phyloP scores from a whole-genome alignment of 2,329 filamentous ascomycete genomes.

The Dendryphion nanum region DNA sequence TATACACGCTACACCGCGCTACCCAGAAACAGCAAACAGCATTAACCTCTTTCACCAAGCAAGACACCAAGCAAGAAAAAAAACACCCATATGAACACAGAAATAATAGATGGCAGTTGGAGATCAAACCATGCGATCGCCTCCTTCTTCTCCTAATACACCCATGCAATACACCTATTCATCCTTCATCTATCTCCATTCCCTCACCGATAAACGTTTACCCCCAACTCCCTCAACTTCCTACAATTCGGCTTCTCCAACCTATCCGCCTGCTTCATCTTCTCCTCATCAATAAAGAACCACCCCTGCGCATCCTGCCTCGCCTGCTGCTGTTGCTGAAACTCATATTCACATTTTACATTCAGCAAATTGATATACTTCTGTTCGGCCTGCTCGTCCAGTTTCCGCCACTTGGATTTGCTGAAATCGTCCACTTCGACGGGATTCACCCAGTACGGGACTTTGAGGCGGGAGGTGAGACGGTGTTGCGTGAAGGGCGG shows the following conservation, averaged over 20 bases:
- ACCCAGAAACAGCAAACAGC: no score
- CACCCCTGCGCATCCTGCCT: slow-evolving; percentile 80
- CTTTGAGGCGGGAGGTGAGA: slow-evolving; percentile 65
- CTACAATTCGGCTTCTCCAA: slow-evolving; percentile 62
- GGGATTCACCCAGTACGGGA: slow-evolving; percentile 86
- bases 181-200: no score
- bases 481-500: slow-evolving; percentile 74
- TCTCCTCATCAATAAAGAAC: slow-evolving; percentile 78
- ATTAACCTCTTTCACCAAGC: no score
- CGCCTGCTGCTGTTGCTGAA: slow-evolving; percentile 62
- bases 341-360: slow-evolving; percentile 73
- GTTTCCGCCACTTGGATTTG: slow-evolving; percentile 64
- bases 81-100: no score
- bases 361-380: slow-evolving; percentile 67
- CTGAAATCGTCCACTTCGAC: slow-evolving; percentile 70
- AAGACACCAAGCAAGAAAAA: no score
- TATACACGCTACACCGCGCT: no score
- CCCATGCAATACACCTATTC: no score
- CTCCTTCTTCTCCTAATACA: no score
- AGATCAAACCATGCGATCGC: no score
- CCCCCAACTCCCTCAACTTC: slow-evolving; percentile 51
- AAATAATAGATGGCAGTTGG: no score
- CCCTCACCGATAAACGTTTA: no score
- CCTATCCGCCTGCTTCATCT: slow-evolving; percentile 68
- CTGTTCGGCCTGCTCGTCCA: slow-evolving; percentile 77